Evolutionary conservation across 1,284 basidiomycete genomes (phyloP).

Genomic region (Neolentinus lepideus): DNA sequence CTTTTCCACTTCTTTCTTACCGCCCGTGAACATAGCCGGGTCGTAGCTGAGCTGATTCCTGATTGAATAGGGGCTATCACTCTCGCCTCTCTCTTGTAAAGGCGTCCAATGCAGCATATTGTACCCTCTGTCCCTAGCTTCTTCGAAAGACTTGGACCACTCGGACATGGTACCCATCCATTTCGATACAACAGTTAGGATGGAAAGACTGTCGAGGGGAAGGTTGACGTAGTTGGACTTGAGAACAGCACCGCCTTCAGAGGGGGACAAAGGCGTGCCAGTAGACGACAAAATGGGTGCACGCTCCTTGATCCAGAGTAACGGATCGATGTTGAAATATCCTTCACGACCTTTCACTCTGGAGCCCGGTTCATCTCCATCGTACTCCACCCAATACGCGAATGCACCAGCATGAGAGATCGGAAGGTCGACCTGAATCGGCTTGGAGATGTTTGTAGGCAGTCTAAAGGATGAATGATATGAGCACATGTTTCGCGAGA

Average conservation of each 20-base stretch:
- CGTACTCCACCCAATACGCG: conserved; percentile 90
- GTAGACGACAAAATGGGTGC: conserved; percentile 62
- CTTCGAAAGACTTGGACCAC: conserved; percentile 77
- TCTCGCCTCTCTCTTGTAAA: conserved; percentile 82
- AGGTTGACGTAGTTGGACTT: conserved; percentile 51
- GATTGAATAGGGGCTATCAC: conserved; percentile 89
- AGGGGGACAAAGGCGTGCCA: conserved; percentile 41
- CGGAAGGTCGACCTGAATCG: conserved; percentile 87
- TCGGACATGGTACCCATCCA: conserved; percentile 86
- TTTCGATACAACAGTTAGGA: conserved; percentile 88
- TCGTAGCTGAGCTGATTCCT: conserved; percentile 82
- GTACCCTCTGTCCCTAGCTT: conserved; percentile 84
- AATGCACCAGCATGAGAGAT: conserved; percentile 95
- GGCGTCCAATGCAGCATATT: conserved; percentile 96
- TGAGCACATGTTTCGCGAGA: conserved; percentile 1
- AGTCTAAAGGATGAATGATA: conserved; percentile 38
- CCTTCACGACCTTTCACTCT: conserved; percentile 78
- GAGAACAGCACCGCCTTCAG: conserved; percentile 40
- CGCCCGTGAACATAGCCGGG: conserved; percentile 52
- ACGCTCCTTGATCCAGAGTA: conserved; percentile 69
- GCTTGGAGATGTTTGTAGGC: conserved; percentile 77
- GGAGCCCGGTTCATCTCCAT: conserved; percentile 45
- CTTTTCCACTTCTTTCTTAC: conserved; percentile 26
- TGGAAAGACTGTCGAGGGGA: conserved; percentile 78
- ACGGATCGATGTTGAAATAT: conserved; percentile 93